Evolutionary conservation across 2,329 filamentous ascomycete genomes (phyloP).

Genomic region (Chaetomiaceae sp.): DNA sequence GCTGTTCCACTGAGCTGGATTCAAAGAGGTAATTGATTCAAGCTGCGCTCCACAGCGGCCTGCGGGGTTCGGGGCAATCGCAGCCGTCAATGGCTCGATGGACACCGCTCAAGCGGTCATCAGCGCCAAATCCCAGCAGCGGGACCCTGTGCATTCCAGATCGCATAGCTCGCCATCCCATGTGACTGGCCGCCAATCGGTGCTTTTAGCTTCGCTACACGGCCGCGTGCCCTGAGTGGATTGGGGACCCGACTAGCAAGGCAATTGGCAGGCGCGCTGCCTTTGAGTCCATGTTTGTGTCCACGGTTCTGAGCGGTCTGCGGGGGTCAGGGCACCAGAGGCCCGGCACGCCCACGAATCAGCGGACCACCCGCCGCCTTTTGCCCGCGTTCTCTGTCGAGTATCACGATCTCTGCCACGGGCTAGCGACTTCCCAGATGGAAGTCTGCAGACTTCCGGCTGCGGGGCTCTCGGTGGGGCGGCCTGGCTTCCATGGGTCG

Average conservation of each 20-base stretch:
- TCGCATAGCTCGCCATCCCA: conserved; percentile 11
- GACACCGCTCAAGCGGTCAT: conserved; percentile 1
- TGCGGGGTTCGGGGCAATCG: background rate
- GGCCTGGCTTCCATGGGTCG: background rate
- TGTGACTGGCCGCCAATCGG: conserved; percentile 20
- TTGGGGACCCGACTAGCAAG: background rate
- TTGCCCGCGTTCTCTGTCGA: conserved; percentile 1
- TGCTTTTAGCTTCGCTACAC: conserved; percentile 4
- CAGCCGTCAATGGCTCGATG: background rate
- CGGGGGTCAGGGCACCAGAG: conserved; percentile 8
- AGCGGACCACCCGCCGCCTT: background rate
- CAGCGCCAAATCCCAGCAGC: too few species aligned
- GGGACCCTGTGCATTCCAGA: conserved; percentile 4
- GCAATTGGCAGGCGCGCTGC: background rate
- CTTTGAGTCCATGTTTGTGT: background rate
- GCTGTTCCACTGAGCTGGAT: conserved; percentile 2
- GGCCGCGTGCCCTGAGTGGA: background rate
- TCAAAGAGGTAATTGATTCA: background rate
- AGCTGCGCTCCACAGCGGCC: background rate
- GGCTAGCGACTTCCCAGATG: background rate
- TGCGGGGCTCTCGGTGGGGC: conserved; percentile 14
- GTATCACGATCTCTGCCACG: conserved; percentile 9
- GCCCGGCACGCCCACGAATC: conserved; percentile 9
- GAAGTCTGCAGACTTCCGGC: conserved; percentile 5
- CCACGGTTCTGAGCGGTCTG: conserved; percentile 12